These are phyloP conservation scores for Termitomyces sp. DNA, from an alignment of 768 basidiomycete genomes.

Conservation along the genomic window DNA sequence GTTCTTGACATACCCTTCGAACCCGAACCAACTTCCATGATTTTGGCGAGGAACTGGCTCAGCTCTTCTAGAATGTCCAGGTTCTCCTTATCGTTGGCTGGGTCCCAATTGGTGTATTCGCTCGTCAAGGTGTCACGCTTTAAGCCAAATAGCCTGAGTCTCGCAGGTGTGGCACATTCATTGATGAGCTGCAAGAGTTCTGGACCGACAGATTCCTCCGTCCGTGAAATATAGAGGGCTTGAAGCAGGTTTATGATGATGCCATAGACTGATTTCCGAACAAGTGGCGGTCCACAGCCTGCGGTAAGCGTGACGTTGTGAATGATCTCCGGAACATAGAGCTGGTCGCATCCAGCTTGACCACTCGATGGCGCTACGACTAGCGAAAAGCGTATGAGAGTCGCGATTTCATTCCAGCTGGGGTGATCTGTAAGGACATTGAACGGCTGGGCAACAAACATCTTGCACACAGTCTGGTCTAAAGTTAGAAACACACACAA, in stretches of 20 bases:
- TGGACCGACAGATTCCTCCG: conserved; percentile 57
- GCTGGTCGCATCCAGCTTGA: conserved; percentile 60
- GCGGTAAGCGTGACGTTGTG: conserved; percentile 79
- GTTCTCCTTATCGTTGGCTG: conserved; percentile 46
- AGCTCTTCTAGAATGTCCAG: conserved; percentile 69
- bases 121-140: conserved; percentile 56
- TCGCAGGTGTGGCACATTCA: conserved; percentile 52
- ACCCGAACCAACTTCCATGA: conserved; percentile 63
- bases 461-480: conserved; percentile 65
- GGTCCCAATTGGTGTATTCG: conserved; percentile 62
- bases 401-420: conserved; percentile 80
- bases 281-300: conserved; percentile 66
- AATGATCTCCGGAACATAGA: conserved; percentile 80
- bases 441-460: conserved; percentile 54
- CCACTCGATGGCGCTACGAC: conserved; percentile 66
- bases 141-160: conserved; percentile 72
- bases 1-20: conserved; percentile 54
- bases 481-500: background rate
- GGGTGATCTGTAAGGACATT: conserved; percentile 64
- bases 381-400: conserved; percentile 71
- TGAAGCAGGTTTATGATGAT: conserved; percentile 81
- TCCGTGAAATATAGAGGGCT: conserved; percentile 57
- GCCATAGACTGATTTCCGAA: conserved; percentile 81
- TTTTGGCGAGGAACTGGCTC: conserved; percentile 54
- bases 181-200: conserved; percentile 62